Evolutionary conservation across 2,329 filamentous ascomycete genomes (phyloP).

Genomic region (Furcasterigmium furcatum): DNA sequence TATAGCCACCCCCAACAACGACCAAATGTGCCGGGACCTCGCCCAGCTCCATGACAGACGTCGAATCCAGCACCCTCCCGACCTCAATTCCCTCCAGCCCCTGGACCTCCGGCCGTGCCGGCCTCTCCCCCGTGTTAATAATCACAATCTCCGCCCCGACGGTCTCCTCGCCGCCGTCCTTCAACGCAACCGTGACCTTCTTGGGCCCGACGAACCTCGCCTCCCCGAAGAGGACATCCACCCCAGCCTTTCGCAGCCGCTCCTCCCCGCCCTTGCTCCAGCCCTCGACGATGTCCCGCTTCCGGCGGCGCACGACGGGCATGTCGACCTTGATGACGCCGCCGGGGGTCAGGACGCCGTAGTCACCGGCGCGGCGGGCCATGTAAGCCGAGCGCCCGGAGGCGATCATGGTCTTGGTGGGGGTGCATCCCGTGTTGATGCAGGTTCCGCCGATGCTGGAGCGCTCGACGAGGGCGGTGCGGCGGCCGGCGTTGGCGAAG

Average conservation of each 20-base stretch:
- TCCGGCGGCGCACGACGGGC: constrained; percentile 44
- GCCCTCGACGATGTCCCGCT: constrained; percentile 47
- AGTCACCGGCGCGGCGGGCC: constrained; percentile 34
- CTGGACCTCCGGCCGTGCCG: constrained; percentile 29
- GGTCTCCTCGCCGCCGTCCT: constrained; percentile 21
- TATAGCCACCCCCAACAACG: constrained; percentile 49
- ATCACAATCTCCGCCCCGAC: constrained; percentile 39
- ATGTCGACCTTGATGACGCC: constrained; percentile 34
- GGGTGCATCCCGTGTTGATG: constrained; percentile 53
- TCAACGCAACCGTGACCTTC: constrained; percentile 28
- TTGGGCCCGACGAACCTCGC: constrained; percentile 38
- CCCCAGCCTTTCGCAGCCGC: constrained; percentile 32
- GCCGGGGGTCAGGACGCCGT: constrained; percentile 35
- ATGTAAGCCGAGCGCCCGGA: constrained; percentile 47
- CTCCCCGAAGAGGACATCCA: constrained; percentile 41
- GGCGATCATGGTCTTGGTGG: constrained; percentile 55
- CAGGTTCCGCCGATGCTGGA: constrained; percentile 49
- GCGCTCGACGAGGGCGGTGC: constrained; percentile 44
- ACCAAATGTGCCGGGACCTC: constrained; percentile 43
- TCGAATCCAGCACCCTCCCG: constrained; percentile 40
- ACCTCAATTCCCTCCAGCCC: constrained; percentile 31
- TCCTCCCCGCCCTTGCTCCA: constrained; percentile 45
- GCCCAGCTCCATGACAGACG: constrained; percentile 41
- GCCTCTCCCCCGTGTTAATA: constrained; percentile 42
- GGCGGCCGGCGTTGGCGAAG: constrained; percentile 38